These are phyloP conservation scores for Daldinia sp. DNA, from an alignment of 2,329 filamentous ascomycete genomes.

Conservation along the genomic window DNA sequence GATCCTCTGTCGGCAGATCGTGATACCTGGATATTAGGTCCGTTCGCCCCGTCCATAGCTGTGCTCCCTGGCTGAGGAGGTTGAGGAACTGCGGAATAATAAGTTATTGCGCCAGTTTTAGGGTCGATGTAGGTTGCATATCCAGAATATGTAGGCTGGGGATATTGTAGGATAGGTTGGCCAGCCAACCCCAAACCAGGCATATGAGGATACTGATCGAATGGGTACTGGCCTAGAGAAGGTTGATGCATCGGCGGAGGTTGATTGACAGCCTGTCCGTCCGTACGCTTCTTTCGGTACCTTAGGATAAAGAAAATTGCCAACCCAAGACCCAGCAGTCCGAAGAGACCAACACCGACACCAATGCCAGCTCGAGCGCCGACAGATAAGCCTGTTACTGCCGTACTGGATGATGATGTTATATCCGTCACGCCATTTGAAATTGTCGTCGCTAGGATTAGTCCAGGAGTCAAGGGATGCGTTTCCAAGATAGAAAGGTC, in stretches of 20 bases:
- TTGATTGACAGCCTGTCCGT: neutral
- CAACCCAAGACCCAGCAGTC: slow-evolving; percentile 17
- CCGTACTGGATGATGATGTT: slow-evolving; percentile 11
- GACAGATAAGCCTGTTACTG: slow-evolving; percentile 15
- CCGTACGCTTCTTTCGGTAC: slow-evolving; percentile 26
- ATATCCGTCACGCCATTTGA: slow-evolving; percentile 1
- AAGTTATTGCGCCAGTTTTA: slow-evolving; percentile 21
- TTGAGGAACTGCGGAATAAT: slow-evolving; percentile 23
- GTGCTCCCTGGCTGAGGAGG: slow-evolving; percentile 23
- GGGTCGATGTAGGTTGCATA: slow-evolving; percentile 32
- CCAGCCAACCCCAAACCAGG: slow-evolving; percentile 12
- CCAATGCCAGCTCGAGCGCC: slow-evolving; percentile 33
- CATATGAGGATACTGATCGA: slow-evolving; percentile 25
- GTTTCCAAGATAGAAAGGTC: slow-evolving; percentile 46
- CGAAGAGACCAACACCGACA: slow-evolving; percentile 31
- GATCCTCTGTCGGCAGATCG: neutral
- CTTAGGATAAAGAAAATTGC: slow-evolving; percentile 30
- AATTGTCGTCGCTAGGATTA: slow-evolving; percentile 21
- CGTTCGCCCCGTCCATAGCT: slow-evolving; percentile 5
- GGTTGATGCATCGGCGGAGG: slow-evolving; percentile 10
- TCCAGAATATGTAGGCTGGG: slow-evolving; percentile 17
- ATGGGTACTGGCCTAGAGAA: slow-evolving; percentile 18
- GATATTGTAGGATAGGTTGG: slow-evolving; percentile 18
- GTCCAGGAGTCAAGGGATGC: slow-evolving; percentile 43
- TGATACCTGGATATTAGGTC: slow-evolving; percentile 9